Evolutionary conservation across 306 rosid species (phyloP).

Genomic region (Aeschynomene evenia): DNA sequence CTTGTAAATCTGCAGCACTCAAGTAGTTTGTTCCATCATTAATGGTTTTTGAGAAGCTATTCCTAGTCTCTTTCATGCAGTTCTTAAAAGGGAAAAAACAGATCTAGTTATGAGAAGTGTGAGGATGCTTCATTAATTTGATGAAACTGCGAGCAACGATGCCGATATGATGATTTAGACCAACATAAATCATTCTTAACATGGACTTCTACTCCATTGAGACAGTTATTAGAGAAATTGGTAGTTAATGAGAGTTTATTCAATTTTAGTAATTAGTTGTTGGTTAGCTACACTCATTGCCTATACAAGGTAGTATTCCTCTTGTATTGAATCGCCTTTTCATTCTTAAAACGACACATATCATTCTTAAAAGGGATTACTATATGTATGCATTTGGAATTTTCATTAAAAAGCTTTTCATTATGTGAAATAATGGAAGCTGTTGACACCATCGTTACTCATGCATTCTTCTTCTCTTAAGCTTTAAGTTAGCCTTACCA

Average conservation of each 20-base stretch:
- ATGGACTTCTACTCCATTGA: background rate
- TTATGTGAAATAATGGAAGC: slow-evolving; percentile 11
- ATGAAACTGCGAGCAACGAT: slow-evolving; percentile 11
- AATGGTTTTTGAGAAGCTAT: background rate
- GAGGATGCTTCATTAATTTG: slow-evolving; percentile 9
- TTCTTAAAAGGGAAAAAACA: slow-evolving; percentile 10
- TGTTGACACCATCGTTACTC: background rate
- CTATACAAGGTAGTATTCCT: too few species aligned
- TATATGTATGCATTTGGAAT: background rate
- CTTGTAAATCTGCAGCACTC: background rate
- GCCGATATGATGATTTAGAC: background rate
- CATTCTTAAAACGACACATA: background rate
- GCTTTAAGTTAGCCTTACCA: background rate
- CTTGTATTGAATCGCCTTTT: too few species aligned
- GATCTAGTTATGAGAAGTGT: background rate
- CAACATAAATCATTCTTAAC: background rate
- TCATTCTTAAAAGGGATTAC: background rate
- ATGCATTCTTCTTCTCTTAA: background rate
- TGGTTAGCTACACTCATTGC: too few species aligned
- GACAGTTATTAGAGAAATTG: too few species aligned
- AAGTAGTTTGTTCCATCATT: background rate
- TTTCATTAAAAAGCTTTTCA: background rate
- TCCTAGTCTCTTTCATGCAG: background rate
- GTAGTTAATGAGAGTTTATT: too few species aligned
- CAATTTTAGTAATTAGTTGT: too few species aligned